These are phyloP conservation scores for Myriosclerotinia duriaeana DNA, from an alignment of 2,329 filamentous ascomycete species.

Conservation along the genomic window DNA sequence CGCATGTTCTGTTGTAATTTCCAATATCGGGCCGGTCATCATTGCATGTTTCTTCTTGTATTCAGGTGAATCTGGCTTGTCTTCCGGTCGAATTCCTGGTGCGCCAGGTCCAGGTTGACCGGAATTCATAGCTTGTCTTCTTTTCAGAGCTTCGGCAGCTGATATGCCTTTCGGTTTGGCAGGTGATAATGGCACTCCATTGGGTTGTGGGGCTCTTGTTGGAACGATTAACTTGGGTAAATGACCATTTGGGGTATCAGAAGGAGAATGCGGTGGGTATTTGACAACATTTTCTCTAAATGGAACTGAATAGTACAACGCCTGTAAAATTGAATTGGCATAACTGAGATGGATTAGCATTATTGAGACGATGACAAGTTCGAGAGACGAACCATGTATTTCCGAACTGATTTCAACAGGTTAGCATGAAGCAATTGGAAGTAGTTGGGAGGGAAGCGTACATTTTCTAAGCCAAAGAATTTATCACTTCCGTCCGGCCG, in stretches of 20 bases:
- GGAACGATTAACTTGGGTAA: constrained; percentile 59
- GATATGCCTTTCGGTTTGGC: constrained; percentile 55
- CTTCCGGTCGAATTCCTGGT: constrained; percentile 65
- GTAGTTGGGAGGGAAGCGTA: constrained; percentile 51
- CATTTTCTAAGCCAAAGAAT: constrained; percentile 98
- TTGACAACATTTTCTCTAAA: constrained; percentile 94
- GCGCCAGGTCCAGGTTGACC: constrained; percentile 56
- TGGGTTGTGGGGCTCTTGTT: constrained; percentile 49
- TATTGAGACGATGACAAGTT: not conserved
- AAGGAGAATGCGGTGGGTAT: constrained; percentile 73
- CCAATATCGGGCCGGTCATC: constrained; percentile 80
- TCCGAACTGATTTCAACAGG: constrained; percentile 66
- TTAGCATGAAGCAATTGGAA: constrained; percentile 30
- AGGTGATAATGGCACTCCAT: constrained; percentile 48
- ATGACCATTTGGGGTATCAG: constrained; percentile 65
- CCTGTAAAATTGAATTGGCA: constrained; percentile 97
- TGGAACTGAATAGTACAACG: constrained; percentile 89
- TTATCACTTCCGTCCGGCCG: constrained; percentile 91
- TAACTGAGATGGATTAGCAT: constrained; percentile 61
- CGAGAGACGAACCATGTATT: constrained; percentile 79
- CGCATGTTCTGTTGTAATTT: constrained; percentile 78
- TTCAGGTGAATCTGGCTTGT: constrained; percentile 91
- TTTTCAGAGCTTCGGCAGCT: constrained; percentile 56
- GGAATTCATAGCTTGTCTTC: constrained; percentile 54
- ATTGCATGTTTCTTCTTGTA: constrained; percentile 98